A percentile compares a stretch with the other conserved stretches of the same genome.
These are phyloP conservation scores for Colletotrichum filicis DNA, from an alignment of 2,329 filamentous ascomycete genomes.

Conservation along the genomic window DNA sequence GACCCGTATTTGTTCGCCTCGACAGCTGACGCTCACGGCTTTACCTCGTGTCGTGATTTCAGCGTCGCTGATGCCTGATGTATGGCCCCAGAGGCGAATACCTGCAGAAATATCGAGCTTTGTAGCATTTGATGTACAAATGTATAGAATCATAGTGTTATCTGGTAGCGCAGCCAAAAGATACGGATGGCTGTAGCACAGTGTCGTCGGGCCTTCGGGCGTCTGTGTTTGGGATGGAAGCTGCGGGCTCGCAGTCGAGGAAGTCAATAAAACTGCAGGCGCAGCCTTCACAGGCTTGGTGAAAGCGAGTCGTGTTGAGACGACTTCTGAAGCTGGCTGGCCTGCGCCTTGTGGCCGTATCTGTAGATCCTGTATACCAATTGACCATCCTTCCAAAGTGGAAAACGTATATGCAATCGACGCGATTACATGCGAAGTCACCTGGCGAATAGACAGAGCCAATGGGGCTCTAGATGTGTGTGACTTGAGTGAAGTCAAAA, in stretches of 20 bases:
- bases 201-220: constrained; percentile 64
- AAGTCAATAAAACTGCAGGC: background rate
- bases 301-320: constrained; percentile 53
- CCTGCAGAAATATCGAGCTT: constrained; percentile 77
- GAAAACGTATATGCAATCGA: constrained; percentile 89
- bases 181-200: constrained; percentile 85
- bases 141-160: constrained; percentile 86
- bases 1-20: constrained; percentile 83
- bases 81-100: constrained; percentile 89
- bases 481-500: constrained; percentile 83
- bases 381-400: constrained; percentile 83
- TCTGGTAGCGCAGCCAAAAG: constrained; percentile 85
- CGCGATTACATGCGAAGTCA: constrained; percentile 73
- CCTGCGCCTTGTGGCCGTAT: constrained; percentile 51
- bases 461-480: constrained; percentile 82
- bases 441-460: constrained; percentile 83
- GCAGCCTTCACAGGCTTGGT: constrained; percentile 45
- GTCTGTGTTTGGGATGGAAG: background rate
- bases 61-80: constrained; percentile 86
- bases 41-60: constrained; percentile 87
- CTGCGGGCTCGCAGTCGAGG: constrained; percentile 26
- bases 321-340: constrained; percentile 44
- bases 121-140: constrained; percentile 78
- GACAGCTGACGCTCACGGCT: constrained; percentile 86
- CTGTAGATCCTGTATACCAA: constrained; percentile 91